phyloP scores from a whole-genome alignment of 108 stramenopile species.

The Schizochytrium sp. region DNA sequence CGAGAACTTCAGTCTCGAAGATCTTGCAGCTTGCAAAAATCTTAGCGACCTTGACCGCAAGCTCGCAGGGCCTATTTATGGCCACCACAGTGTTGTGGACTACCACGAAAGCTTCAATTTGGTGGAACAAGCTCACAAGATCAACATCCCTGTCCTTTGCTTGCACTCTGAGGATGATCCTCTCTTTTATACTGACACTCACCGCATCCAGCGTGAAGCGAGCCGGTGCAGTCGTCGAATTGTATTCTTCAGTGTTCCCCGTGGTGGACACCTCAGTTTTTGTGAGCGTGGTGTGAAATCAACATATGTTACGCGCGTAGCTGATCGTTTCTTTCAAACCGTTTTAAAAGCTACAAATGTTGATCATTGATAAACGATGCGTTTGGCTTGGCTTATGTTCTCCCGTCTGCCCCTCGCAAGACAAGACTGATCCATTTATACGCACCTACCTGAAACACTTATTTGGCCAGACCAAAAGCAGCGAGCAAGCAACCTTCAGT shows the following conservation, averaged over 20 bases:
- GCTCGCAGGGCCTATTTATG: not conserved
- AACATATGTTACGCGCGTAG: conserved; percentile 1
- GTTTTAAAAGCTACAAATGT: not conserved
- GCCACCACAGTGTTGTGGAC: conserved; percentile 40
- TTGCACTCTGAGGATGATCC: conserved; percentile 15
- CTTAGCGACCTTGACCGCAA: conserved; percentile 44
- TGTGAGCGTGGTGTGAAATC: conserved; percentile 1
- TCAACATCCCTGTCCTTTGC: not conserved
- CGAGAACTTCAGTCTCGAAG: not conserved
- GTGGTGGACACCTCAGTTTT: conserved; percentile 10
- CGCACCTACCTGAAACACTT: too few relatives aligned
- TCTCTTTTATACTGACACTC: conserved; percentile 5
- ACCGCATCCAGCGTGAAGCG: conserved; percentile 23
- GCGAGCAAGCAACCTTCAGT: too few relatives aligned
- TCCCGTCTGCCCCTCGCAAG: too few relatives aligned
- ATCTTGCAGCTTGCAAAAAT: not conserved
- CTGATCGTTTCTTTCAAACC: conserved; percentile 19
- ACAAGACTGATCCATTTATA: too few relatives aligned
- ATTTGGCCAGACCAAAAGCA: too few relatives aligned
- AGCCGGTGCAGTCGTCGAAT: not conserved
- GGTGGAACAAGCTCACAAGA: conserved; percentile 18
- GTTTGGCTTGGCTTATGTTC: not conserved
- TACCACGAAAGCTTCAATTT: conserved; percentile 37
- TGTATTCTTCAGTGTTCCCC: conserved; percentile 5
- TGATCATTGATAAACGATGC: not conserved